Percentiles rank a stretch among this genome's conserved stretches.
phyloP scores from a whole-genome alignment of 1,139 yeast genomes.

The Pneumocystis jirovecii region DNA sequence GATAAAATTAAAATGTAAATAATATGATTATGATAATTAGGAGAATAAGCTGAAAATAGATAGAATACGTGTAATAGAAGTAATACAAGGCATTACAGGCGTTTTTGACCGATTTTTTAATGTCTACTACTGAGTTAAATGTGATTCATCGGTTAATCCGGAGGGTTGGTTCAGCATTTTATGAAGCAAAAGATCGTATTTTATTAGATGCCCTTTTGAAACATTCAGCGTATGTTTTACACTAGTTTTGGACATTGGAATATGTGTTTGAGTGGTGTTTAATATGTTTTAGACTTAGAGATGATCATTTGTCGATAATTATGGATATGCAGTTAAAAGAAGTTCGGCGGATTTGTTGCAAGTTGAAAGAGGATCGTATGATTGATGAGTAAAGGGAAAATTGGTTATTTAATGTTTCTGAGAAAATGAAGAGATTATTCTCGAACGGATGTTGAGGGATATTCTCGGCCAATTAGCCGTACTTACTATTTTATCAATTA shows the following conservation, averaged over 20 bases:
- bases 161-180: slow-evolving; percentile 75
- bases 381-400: slow-evolving; percentile 18
- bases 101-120: neutral
- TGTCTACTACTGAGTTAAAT: slow-evolving; percentile 19
- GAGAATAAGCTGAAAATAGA: neutral
- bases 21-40: neutral
- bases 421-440: slow-evolving; percentile 18
- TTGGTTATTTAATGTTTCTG: neutral
- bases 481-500: slow-evolving; percentile 77
- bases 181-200: slow-evolving; percentile 67
- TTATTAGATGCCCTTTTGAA: slow-evolving; percentile 78
- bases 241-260: neutral
- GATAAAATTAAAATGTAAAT: too few species aligned
- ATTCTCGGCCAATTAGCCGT: slow-evolving; percentile 52
- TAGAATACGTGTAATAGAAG: neutral
- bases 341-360: slow-evolving; percentile 65
- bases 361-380: slow-evolving; percentile 69
- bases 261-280: neutral
- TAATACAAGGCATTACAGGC: neutral
- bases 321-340: slow-evolving; percentile 79
- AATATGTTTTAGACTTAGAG: slow-evolving; percentile 38
- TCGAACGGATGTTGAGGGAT: slow-evolving; percentile 46
- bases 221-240: slow-evolving; percentile 48
- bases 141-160: slow-evolving; percentile 27
- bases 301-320: slow-evolving; percentile 72